Percentiles rank a stretch among this genome's conserved stretches.
phyloP scores from a whole-genome alignment of 2,329 filamentous ascomycete genomes.

The Ceratocystis cacaofunesta region DNA sequence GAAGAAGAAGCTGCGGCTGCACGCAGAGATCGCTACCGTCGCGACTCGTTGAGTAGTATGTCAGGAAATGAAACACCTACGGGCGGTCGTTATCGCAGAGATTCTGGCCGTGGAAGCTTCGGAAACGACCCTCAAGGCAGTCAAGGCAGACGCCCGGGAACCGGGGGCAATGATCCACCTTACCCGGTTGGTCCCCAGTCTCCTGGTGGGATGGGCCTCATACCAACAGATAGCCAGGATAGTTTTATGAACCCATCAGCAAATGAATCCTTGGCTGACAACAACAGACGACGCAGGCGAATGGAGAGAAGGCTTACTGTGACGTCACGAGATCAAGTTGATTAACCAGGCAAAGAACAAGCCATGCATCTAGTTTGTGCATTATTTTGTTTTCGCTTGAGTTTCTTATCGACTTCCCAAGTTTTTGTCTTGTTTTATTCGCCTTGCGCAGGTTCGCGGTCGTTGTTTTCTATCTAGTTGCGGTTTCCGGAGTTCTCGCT shows the following conservation, averaged over 20 bases:
- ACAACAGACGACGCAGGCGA: constrained; percentile 37
- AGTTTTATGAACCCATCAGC: constrained; percentile 36
- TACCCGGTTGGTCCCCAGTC: constrained; percentile 36
- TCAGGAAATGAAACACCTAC: constrained; percentile 41
- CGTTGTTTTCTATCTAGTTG: background rate
- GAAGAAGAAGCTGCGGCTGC: constrained; percentile 38
- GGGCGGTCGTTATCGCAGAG: constrained; percentile 36
- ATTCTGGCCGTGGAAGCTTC: constrained; percentile 23
- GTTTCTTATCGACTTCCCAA: background rate
- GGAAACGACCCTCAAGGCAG: constrained; percentile 12
- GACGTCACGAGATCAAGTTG: constrained; percentile 10
- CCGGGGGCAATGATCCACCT: constrained; percentile 43
- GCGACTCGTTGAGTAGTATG: constrained; percentile 41
- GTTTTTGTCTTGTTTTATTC: background rate
- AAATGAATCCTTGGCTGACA: constrained; percentile 31
- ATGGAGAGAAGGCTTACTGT: constrained; percentile 36
- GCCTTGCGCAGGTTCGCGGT: background rate
- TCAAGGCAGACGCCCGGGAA: constrained; percentile 24
- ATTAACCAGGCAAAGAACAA: background rate
- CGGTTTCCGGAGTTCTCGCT: background rate
- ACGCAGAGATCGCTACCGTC: constrained; percentile 25
- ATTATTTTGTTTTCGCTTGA: background rate
- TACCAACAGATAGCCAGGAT: constrained; percentile 32
- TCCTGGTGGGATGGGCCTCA: constrained; percentile 29
- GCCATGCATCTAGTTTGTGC: background rate